A percentile compares a stretch with the other conserved stretches of the same genome.
Conservation (phyloP, 129 eudicot species). For the Sambucus nigra region DNA sequence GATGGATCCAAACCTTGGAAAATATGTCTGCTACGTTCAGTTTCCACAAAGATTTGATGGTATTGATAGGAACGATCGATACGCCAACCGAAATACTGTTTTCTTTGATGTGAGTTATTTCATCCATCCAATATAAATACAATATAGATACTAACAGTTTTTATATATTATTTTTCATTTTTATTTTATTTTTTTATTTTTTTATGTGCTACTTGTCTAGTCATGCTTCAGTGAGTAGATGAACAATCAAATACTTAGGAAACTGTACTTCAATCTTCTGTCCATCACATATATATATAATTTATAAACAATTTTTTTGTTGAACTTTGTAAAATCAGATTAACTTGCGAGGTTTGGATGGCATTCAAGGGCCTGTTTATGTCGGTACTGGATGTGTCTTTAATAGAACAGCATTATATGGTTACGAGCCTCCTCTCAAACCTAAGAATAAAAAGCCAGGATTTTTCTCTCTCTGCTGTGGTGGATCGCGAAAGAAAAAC, state of each 20-base stretch:
- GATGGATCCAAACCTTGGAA: constrained; percentile 42
- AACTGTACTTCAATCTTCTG: not conserved
- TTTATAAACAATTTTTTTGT: not conserved
- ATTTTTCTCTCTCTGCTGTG: constrained; percentile 27
- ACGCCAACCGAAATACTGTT: constrained; percentile 39
- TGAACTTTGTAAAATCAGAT: constrained; percentile 18
- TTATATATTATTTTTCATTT: not conserved
- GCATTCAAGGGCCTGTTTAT: constrained; percentile 41
- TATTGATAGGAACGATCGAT: constrained; percentile 36
- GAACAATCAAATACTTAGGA: not conserved
- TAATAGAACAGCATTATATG: constrained; percentile 36
- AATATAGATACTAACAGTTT: not conserved
- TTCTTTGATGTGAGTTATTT: constrained; percentile 37
- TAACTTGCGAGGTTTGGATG: constrained; percentile 43
- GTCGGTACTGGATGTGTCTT: constrained; percentile 42
- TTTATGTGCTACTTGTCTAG: not conserved
- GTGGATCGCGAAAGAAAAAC: constrained; percentile 22
- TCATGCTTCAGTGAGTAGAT: too few relatives aligned
- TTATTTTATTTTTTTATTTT: not conserved
- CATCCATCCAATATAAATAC: not conserved
- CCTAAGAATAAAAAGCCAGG: constrained; percentile 34
- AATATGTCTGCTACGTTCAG: constrained; percentile 39
- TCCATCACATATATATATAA: not conserved
- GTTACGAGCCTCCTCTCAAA: constrained; percentile 37
- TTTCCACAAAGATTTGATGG: constrained; percentile 47